Evolutionary conservation across 2,329 filamentous ascomycete genomes (phyloP).

Genomic region (Aspergillus ibericus): DNA sequence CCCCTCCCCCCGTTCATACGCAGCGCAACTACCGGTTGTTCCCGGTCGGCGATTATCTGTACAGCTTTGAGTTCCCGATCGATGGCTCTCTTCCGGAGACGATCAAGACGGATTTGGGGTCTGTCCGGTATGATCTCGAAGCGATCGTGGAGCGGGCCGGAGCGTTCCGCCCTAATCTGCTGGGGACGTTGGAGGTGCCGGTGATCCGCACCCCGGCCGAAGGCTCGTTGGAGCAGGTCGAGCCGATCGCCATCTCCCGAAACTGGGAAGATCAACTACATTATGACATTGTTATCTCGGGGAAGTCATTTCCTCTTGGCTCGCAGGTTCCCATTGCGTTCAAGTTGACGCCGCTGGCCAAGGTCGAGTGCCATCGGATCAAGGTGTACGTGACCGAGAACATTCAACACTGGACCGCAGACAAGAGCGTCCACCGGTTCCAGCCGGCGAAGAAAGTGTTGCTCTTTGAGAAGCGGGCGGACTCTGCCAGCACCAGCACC

Average conservation of each 20-base stretch:
- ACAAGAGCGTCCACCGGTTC: constrained; percentile 79
- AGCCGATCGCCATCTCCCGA: constrained; percentile 89
- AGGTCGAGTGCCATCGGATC: constrained; percentile 89
- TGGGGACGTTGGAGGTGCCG: constrained; percentile 76
- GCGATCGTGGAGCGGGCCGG: constrained; percentile 82
- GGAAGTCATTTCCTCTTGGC: constrained; percentile 89
- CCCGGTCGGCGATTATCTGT: constrained; percentile 69
- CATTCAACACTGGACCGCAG: constrained; percentile 85
- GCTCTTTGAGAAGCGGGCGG: constrained; percentile 83
- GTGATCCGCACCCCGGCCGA: constrained; percentile 85
- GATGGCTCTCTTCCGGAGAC: constrained; percentile 80
- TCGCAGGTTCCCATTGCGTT: constrained; percentile 88
- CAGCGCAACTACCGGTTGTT: constrained; percentile 86
- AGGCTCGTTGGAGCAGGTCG: constrained; percentile 83
- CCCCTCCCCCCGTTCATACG: constrained; percentile 58
- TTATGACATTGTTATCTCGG: constrained; percentile 94
- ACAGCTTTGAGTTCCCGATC: constrained; percentile 78
- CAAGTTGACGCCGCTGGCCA: constrained; percentile 87
- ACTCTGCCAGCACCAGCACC: constrained; percentile 69
- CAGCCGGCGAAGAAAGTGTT: constrained; percentile 82
- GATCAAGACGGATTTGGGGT: constrained; percentile 81
- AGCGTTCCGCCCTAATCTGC: constrained; percentile 83
- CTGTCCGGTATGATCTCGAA: constrained; percentile 84
- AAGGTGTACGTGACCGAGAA: constrained; percentile 91
- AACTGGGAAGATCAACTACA: constrained; percentile 95